These are phyloP conservation scores for Neoarthrinium moseri DNA, from an alignment of 2,329 filamentous ascomycete species.

Conservation along the genomic window DNA sequence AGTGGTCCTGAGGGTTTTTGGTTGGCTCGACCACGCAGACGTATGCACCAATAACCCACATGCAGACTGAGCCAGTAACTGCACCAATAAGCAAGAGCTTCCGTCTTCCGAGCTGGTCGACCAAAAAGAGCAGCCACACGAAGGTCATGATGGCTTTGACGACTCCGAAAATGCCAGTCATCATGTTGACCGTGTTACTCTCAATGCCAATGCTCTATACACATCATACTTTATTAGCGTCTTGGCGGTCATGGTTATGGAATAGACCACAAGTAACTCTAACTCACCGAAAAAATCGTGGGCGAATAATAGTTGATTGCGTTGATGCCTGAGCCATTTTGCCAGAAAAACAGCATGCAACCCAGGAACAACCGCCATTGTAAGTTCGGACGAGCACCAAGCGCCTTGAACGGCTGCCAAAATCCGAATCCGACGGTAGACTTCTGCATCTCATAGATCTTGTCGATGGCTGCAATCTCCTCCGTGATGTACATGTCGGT, in stretches of 20 bases:
- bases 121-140: constrained; percentile 5
- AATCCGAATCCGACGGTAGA: constrained; percentile 23
- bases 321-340: constrained; percentile 27
- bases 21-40: constrained; percentile 60
- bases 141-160: constrained; percentile 4
- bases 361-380: constrained; percentile 55
- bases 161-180: constrained; percentile 9
- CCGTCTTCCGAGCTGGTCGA: constrained; percentile 55
- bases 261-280: background rate
- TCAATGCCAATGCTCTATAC: constrained; percentile 1
- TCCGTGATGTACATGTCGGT: constrained; percentile 61
- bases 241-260: background rate
- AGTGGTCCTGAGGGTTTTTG: background rate
- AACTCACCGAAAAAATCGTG: constrained; percentile 7
- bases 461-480: constrained; percentile 46
- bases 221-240: background rate
- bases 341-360: constrained; percentile 58
- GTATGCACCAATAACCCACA: constrained; percentile 72
- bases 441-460: constrained; percentile 53
- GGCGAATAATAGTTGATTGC: constrained; percentile 10
- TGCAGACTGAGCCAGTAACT: constrained; percentile 59
- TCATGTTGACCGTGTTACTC: constrained; percentile 2
- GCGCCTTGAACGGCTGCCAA: constrained; percentile 41
- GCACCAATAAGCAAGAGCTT: constrained; percentile 63
- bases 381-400: constrained; percentile 29